These are phyloP conservation scores for Laguncularia racemosa DNA, from an alignment of 345 rosid species.

Conservation along the genomic window DNA sequence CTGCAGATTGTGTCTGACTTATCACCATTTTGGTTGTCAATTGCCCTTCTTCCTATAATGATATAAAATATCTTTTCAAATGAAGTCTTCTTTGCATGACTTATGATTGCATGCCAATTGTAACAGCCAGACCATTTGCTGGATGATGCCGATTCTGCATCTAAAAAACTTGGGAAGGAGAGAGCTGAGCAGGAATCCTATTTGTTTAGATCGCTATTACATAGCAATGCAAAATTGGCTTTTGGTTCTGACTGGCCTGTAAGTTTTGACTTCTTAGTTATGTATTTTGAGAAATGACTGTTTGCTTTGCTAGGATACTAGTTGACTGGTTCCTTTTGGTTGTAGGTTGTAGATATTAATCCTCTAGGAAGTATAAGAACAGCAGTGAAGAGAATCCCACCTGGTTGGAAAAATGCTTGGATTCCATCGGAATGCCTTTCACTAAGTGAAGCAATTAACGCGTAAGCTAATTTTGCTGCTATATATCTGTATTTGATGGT, in stretches of 20 bases:
- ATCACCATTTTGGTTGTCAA: background rate
- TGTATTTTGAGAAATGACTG: no score
- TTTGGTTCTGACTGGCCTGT: constrained; percentile 99
- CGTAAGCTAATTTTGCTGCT: constrained; percentile 34
- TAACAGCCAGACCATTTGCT: constrained; percentile 89
- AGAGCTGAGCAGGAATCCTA: constrained; percentile 64
- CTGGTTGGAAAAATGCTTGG: constrained; percentile 71
- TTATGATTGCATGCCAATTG: constrained; percentile 5
- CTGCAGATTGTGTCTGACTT: background rate
- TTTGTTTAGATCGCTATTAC: constrained; percentile 51
- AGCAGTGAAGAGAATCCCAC: constrained; percentile 71
- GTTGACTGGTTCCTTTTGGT: background rate
- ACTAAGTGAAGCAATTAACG: constrained; percentile 47
- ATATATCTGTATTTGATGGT: constrained; percentile 5
- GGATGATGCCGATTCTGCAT: constrained; percentile 69
- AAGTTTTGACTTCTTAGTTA: constrained; percentile 9
- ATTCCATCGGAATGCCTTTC: constrained; percentile 65
- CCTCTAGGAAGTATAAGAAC: constrained; percentile 62
- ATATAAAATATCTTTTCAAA: no score
- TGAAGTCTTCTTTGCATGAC: background rate
- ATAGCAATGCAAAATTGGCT: constrained; percentile 53
- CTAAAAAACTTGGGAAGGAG: constrained; percentile 67
- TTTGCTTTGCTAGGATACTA: no score
- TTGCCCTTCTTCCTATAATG: no score
- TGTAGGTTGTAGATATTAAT: constrained; percentile 60